phyloP scores from a whole-genome alignment of 176 grass and related monocot genomes.

The Bothriochloa decipiens region DNA sequence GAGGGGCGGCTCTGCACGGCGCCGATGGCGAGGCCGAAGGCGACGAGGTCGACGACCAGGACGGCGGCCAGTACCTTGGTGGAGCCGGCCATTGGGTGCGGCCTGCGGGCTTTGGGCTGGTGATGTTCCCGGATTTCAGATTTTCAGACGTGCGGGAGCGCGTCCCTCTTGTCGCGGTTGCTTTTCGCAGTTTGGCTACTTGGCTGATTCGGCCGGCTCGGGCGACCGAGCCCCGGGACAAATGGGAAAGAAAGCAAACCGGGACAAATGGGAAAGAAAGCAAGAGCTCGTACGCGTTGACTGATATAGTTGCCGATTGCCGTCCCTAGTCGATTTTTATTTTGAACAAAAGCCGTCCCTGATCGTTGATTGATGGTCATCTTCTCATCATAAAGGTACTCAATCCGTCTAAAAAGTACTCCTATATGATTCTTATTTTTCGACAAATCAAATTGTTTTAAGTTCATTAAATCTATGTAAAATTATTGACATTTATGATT shows the following conservation, averaged over 20 bases:
- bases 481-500: no score
- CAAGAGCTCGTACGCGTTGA: neutral
- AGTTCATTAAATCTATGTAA: no score
- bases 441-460: no score
- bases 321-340: neutral
- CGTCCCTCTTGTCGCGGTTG: neutral
- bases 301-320: neutral
- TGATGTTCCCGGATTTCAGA: slow-evolving; percentile 7
- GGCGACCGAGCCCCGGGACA: neutral
- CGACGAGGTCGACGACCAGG: slow-evolving; percentile 62
- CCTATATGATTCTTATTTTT: no score
- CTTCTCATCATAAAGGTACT: neutral
- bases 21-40: slow-evolving; percentile 81
- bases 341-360: neutral
- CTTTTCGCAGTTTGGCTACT: neutral
- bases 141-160: slow-evolving; percentile 1
- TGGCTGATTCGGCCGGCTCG: neutral
- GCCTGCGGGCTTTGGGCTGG: neutral
- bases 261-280: neutral
- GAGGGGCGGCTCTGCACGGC: slow-evolving; percentile 74
- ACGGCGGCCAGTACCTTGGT: slow-evolving; percentile 50
- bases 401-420: no score
- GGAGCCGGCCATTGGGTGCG: slow-evolving; percentile 63
- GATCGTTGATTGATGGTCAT: neutral
- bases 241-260: no score